Percentiles rank a stretch among this genome's conserved stretches.
Conservation (phyloP, 192 early-diverging fungal species). For the Coemansia guatemalensis region DNA sequence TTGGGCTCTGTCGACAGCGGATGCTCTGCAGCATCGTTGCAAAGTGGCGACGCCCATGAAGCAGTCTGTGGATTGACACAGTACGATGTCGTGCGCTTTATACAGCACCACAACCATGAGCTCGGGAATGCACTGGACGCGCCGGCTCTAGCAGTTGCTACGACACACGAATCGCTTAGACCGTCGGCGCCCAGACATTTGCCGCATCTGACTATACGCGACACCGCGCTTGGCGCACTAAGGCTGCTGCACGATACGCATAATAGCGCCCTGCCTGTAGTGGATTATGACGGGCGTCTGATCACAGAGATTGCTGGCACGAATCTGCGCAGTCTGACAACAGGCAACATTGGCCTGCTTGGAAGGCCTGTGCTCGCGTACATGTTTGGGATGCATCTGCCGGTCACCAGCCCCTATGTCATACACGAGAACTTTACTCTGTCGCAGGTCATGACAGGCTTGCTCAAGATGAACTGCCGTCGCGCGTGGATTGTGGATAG, state of each 20-base stretch:
- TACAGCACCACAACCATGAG: constrained; percentile 54
- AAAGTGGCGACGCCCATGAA: background rate
- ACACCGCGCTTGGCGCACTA: constrained; percentile 41
- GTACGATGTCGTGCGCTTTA: constrained; percentile 49
- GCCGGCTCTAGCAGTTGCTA: background rate
- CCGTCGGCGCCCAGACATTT: constrained; percentile 15
- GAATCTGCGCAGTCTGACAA: constrained; percentile 30
- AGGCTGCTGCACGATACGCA: constrained; percentile 28
- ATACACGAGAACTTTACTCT: constrained; percentile 42
- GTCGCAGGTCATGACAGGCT: constrained; percentile 46
- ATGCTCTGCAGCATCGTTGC: constrained; percentile 16
- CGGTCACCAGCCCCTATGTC: constrained; percentile 33
- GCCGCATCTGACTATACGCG: constrained; percentile 30
- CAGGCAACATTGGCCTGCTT: constrained; percentile 28
- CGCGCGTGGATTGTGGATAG: constrained; percentile 50
- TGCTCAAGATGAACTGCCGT: constrained; percentile 46
- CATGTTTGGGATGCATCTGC: constrained; percentile 33
- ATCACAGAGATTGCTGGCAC: constrained; percentile 45
- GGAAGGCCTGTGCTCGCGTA: constrained; percentile 50
- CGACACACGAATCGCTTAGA: constrained; percentile 10
- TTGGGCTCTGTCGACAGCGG: constrained; percentile 28
- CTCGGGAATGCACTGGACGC: constrained; percentile 21
- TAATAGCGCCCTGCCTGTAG: constrained; percentile 45
- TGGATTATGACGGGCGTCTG: constrained; percentile 43
- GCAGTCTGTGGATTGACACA: constrained; percentile 47